Evolutionary conservation across 1,139 yeast genomes (phyloP), one percentile per base, ranked within the genome.

Genomic region (Entelexis sorbosivorans): DNA sequence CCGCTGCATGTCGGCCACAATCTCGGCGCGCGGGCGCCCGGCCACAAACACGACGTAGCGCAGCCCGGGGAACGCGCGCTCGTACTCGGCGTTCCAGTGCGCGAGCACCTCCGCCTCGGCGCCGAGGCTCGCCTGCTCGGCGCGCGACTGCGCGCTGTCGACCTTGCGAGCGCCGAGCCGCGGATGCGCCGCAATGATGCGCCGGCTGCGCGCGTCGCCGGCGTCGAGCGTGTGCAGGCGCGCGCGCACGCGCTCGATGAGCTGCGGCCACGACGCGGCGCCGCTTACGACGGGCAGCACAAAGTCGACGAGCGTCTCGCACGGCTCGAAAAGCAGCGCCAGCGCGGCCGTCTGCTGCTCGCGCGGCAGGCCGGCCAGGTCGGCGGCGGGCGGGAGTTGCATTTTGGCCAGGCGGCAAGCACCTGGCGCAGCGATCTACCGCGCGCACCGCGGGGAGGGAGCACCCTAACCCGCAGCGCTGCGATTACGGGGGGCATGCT

Each of bases 31-130:
- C 5, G 80, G 66, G 56, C 95, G 70, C 1, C 95, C 95, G 65
- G 86, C 85, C 28, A 88, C 96, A 66, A 88, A 88, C 6, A 85
- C 89, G n/a, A 88, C 95, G 63, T 84, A 88, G 46, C 89, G 70
- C 51, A 88, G 74, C 0, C 96, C 95, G 0, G 95, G 95, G 61
- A 84, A 88, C 6, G 71, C 71, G 10, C 55, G 35, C 62, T 88
- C 96, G 64, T 88, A 88, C 48, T 62, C 60, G 1, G 71, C 72
- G 61, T 88, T 88, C 60, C 84, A 69, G 10, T 68, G 63, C 1
- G 66, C 66, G 49, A 88, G 71, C 57, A 69, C 73, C 31, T 66
- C 68, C 38, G 69, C 59, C 26, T 73, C 72, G 4, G 70, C 64
- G 52, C 70, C 73, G 44, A 88, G 70, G 14, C 81, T 76, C 54